Conservation (phyloP, 2,329 filamentous ascomycete species). For the Ciborinia camelliae region DNA sequence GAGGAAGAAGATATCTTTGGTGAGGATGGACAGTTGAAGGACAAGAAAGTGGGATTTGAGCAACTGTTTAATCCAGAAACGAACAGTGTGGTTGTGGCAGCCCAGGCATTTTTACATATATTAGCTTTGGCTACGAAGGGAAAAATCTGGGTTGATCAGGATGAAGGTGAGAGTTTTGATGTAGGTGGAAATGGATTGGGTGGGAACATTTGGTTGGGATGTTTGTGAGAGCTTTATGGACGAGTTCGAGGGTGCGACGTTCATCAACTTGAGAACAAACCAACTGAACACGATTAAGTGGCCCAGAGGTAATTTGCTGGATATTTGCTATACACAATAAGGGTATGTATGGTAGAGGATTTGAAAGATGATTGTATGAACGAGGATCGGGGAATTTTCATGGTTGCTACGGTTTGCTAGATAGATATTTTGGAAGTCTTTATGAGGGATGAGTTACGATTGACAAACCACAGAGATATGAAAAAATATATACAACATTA, state of each 20-base stretch:
- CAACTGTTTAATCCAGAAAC: slow-evolving; percentile 59
- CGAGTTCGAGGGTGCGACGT: too few species aligned
- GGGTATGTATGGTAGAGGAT: too few species aligned
- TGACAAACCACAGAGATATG: neutral
- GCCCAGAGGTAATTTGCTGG: neutral
- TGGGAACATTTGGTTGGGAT: slow-evolving; percentile 15
- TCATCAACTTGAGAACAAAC: neutral
- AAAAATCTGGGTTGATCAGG: slow-evolving; percentile 60
- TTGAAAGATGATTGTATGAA: neutral
- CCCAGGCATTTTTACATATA: slow-evolving; percentile 73
- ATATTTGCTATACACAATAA: neutral
- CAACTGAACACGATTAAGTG: neutral
- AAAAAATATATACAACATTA: neutral
- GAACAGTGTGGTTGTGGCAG: slow-evolving; percentile 57
- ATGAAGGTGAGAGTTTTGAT: slow-evolving; percentile 18
- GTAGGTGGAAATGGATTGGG: slow-evolving; percentile 5
- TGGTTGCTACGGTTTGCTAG: neutral
- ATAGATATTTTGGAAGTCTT: neutral
- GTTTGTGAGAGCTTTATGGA: neutral
- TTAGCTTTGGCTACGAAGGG: slow-evolving; percentile 67
- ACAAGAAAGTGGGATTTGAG: slow-evolving; percentile 62
- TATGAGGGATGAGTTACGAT: neutral
- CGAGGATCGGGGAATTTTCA: neutral
- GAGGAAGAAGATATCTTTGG: slow-evolving; percentile 22
- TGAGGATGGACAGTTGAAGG: slow-evolving; percentile 11